A percentile compares a stretch with the other conserved stretches of the same genome.
Conservation (phyloP, 495 filamentous ascomycete species). For the Penicillium cataractarum region DNA sequence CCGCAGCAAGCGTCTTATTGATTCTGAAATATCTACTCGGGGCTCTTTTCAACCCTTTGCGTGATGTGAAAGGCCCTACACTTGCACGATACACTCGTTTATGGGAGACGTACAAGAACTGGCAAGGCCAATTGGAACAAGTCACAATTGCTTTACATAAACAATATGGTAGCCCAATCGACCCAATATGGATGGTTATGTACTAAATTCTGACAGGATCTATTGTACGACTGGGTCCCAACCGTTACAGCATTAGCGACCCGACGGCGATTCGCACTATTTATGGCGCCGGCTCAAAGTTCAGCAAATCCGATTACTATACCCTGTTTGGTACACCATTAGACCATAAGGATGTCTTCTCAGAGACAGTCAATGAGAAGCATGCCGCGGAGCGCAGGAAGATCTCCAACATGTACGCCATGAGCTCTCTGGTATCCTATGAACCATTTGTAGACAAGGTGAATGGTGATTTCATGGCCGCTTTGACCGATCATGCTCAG, state of each 20-base stretch:
- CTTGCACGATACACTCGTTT: neutral
- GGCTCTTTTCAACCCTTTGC: neutral
- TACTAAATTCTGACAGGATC: neutral
- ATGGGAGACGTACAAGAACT: neutral
- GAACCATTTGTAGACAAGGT: constrained; percentile 24
- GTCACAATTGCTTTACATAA: neutral
- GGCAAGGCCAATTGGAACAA: neutral
- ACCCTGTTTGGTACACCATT: neutral
- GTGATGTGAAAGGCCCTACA: neutral
- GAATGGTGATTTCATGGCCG: neutral
- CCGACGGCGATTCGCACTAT: neutral
- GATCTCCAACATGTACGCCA: constrained; percentile 36
- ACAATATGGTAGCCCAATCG: neutral
- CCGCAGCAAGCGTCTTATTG: neutral
- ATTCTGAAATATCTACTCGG: neutral
- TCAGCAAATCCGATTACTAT: neutral
- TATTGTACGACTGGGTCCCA: neutral
- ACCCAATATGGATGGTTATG: neutral
- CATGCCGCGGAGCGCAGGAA: neutral
- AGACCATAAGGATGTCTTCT: neutral
- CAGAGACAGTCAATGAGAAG: neutral
- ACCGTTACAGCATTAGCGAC: neutral
- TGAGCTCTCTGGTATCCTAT: constrained; percentile 48
- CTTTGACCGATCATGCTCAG: neutral
- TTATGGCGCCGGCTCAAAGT: neutral